Conservation (phyloP, 139 green algal species). For the Closterium sp. region DNA sequence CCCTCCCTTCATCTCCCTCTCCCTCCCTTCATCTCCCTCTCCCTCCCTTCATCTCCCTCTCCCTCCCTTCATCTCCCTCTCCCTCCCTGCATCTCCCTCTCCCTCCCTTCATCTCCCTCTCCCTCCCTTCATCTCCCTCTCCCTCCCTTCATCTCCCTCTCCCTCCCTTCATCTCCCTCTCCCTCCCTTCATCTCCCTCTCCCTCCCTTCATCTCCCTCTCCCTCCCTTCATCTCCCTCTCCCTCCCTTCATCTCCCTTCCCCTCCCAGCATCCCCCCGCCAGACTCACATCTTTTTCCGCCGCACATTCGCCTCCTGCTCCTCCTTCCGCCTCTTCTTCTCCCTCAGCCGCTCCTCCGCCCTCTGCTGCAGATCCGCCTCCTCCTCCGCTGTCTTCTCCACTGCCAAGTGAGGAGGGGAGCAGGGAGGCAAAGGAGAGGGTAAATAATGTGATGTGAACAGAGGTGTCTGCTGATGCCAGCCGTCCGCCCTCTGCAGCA, state of each 20-base stretch:
- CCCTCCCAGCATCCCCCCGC: no score
- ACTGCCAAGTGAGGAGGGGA: constrained; percentile 53
- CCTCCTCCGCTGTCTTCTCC: constrained; percentile 61
- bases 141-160: neutral
- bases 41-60: no score
- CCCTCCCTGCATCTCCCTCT: neutral
- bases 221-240: no score
- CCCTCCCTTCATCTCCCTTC: no score
- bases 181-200: neutral
- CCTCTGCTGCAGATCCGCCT: constrained; percentile 57
- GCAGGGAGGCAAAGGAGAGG: neutral
- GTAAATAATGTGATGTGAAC: no score
- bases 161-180: neutral
- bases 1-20: no score
- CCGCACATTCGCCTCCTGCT: constrained; percentile 57
- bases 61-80: neutral
- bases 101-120: neutral
- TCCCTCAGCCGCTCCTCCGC: constrained; percentile 43
- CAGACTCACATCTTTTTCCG: constrained; percentile 41
- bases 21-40: no score
- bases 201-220: neutral
- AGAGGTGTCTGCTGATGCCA: no score
- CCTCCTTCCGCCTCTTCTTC: constrained; percentile 21
- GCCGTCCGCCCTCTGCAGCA: no score
- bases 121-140: neutral